A percentile compares a stretch with the other conserved stretches of the same genome.
Evolutionary conservation across 352 stramenopile species (phyloP).

Genomic region (Plasmopara muralis): DNA sequence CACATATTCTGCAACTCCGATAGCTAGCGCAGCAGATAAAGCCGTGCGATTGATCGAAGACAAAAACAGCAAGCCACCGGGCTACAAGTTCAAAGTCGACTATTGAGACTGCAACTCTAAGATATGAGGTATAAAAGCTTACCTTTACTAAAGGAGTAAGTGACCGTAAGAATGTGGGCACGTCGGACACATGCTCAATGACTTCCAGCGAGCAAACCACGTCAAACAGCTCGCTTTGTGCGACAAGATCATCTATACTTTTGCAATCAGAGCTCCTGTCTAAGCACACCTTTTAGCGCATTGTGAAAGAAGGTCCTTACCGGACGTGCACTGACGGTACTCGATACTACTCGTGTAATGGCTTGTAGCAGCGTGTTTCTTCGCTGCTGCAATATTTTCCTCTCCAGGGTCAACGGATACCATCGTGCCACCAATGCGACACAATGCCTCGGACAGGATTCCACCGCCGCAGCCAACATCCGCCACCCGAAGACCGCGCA

Average conservation of each 20-base stretch:
- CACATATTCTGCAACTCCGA: conserved; percentile 74
- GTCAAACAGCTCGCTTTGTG: conserved; percentile 63
- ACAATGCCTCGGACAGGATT: conserved; percentile 74
- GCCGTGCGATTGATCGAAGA: conserved; percentile 82
- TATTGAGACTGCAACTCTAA: neutral
- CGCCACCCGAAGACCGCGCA: conserved; percentile 47
- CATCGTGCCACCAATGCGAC: conserved; percentile 67
- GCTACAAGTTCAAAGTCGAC: conserved; percentile 21
- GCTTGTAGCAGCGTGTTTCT: conserved; percentile 45
- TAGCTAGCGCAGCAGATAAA: conserved; percentile 54
- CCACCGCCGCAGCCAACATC: conserved; percentile 81
- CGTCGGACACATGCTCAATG: conserved; percentile 75
- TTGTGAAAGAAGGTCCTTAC: conserved; percentile 17
- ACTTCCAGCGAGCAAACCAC: conserved; percentile 85
- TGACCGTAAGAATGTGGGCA: conserved; percentile 58
- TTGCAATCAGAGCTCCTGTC: neutral
- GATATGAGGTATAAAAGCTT: neutral
- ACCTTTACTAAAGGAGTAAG: conserved; percentile 81
- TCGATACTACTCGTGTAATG: conserved; percentile 59
- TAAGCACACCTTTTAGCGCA: neutral
- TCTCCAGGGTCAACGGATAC: conserved; percentile 64
- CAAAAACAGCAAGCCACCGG: conserved; percentile 71
- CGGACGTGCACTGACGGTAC: conserved; percentile 75
- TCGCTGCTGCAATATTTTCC: conserved; percentile 70
- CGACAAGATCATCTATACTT: conserved; percentile 59